A percentile compares a stretch with the other conserved stretches of the same genome.
These are phyloP conservation scores for Clonostachys rhizophaga DNA, from an alignment of 2,329 filamentous ascomycete species.

Conservation along the genomic window DNA sequence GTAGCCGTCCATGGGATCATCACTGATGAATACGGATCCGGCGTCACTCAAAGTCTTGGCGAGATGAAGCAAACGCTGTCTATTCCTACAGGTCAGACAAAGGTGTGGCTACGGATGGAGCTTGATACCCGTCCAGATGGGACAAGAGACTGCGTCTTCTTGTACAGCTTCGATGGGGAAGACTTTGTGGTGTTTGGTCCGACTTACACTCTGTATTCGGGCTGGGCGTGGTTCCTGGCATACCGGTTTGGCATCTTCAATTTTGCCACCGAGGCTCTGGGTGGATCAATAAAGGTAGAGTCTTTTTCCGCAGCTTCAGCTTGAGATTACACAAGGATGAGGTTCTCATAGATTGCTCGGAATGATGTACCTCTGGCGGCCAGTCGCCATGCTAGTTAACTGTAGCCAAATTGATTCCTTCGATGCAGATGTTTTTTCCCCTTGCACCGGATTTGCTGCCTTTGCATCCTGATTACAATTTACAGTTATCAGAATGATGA, in stretches of 20 bases:
- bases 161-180: constrained; percentile 3
- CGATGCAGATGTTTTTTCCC: too few relatives aligned
- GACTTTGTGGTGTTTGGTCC: constrained; percentile 16
- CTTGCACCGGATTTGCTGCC: too few relatives aligned
- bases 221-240: constrained; percentile 41
- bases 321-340: too few relatives aligned
- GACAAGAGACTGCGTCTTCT: constrained; percentile 10
- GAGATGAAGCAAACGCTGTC: constrained; percentile 9
- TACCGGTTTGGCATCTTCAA: constrained; percentile 44
- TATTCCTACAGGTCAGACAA: constrained; percentile 6
- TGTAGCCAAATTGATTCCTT: too few relatives aligned
- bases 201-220: constrained; percentile 26
- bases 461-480: too few relatives aligned
- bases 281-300: constrained; percentile 18
- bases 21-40: constrained; percentile 20
- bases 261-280: constrained; percentile 29
- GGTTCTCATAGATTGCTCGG: too few relatives aligned
- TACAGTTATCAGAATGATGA: too few relatives aligned
- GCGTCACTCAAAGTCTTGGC: constrained; percentile 9
- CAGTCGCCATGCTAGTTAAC: too few relatives aligned
- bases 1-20: constrained; percentile 28
- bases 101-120: constrained; percentile 13
- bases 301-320: constrained; percentile 10
- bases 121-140: constrained; percentile 15
- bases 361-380: too few relatives aligned